Evolutionary conservation across 495 filamentous ascomycete species (phyloP).

Genomic region (Neurospora sp.): DNA sequence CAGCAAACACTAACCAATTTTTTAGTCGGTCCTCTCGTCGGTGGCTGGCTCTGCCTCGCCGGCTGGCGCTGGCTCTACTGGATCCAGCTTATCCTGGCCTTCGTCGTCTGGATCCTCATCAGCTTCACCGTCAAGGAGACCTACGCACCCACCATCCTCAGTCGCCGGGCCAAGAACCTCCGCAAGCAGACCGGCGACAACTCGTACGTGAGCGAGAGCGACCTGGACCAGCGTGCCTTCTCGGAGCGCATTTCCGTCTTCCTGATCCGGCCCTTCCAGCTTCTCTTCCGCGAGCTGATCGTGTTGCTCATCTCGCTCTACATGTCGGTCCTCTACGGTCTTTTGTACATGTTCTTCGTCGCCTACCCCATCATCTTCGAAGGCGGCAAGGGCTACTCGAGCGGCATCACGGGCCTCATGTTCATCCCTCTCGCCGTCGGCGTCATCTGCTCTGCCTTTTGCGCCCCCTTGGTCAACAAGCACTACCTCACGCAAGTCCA

Average conservation of each 20-base stretch:
- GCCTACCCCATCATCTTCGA: constrained; percentile 74
- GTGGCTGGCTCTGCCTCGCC: constrained; percentile 56
- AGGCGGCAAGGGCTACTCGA: constrained; percentile 59
- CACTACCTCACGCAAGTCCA: constrained; percentile 55
- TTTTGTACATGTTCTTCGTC: constrained; percentile 79
- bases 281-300: constrained; percentile 69
- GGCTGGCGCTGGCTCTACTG: constrained; percentile 85
- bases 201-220: constrained; percentile 59
- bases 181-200: constrained; percentile 53
- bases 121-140: constrained; percentile 76
- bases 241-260: constrained; percentile 53
- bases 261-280: constrained; percentile 66
- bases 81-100: constrained; percentile 64
- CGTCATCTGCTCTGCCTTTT: constrained; percentile 50
- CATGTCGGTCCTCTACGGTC: constrained; percentile 68
- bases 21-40: constrained; percentile 54
- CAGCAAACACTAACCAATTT: constrained; percentile 4
- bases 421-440: constrained; percentile 67
- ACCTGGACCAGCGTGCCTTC: constrained; percentile 58
- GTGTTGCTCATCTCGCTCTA: constrained; percentile 68
- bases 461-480: constrained; percentile 62
- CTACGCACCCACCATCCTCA: constrained; percentile 62
- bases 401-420: constrained; percentile 66
- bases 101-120: constrained; percentile 56
- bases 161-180: constrained; percentile 52